These are phyloP conservation scores for Chaetomium sp. DNA, from an alignment of 2,329 filamentous ascomycete species.

Conservation along the genomic window DNA sequence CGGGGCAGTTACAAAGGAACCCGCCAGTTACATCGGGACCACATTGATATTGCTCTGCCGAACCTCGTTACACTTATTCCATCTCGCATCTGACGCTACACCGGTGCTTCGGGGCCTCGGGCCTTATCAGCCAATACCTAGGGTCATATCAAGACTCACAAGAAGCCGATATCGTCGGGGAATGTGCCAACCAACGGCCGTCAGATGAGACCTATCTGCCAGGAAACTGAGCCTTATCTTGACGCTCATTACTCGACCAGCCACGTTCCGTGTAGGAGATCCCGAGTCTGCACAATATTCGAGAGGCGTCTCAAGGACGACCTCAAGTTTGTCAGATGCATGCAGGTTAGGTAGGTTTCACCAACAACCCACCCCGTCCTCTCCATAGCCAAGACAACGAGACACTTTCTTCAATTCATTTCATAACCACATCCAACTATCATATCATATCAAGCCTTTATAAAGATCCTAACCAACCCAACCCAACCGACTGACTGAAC, in stretches of 20 bases:
- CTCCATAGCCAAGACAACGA: background rate
- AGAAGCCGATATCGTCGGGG: background rate
- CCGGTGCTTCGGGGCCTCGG: background rate
- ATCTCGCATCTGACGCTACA: background rate
- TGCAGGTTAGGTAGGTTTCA: background rate
- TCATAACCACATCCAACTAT: background rate
- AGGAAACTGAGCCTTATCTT: background rate
- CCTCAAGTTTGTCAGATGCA: background rate
- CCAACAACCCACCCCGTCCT: background rate
- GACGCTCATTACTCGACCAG: background rate
- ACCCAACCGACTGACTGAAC: too few species aligned
- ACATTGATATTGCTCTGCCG: too few species aligned
- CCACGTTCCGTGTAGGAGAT: background rate
- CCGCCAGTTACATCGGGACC: background rate
- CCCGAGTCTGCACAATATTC: background rate
- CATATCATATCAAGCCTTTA: background rate
- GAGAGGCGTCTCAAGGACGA: background rate
- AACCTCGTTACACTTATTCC: background rate
- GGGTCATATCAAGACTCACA: background rate
- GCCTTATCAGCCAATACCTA: background rate
- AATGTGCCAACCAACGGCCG: too few species aligned
- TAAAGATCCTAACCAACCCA: background rate
- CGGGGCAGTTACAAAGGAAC: background rate
- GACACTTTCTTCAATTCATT: background rate
- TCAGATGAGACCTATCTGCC: too few species aligned